These are phyloP conservation scores for Thecamonas trahens DNA, from an alignment of 78 protist species.

Conservation along the genomic window DNA sequence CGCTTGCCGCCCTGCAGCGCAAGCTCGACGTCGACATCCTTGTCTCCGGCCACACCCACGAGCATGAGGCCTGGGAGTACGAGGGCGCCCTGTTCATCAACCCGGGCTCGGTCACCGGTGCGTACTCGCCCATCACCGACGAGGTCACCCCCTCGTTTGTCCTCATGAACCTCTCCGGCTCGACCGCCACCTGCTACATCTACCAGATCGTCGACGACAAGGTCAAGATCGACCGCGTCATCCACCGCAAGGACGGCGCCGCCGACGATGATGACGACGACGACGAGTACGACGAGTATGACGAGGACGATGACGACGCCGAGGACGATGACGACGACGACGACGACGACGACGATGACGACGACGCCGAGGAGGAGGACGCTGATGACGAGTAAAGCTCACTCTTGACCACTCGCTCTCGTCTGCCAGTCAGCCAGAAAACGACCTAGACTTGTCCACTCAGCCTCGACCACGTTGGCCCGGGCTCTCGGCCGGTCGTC, in stretches of 20 bases:
- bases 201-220: constrained; percentile 47
- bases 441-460: no score
- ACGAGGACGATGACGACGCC: no score
- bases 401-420: no score
- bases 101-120: constrained; percentile 99
- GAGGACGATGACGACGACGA: no score
- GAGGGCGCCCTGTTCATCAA: constrained; percentile 88
- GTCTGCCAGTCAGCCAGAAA: no score
- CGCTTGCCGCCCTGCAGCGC: constrained; percentile 84
- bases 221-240: constrained; percentile 66
- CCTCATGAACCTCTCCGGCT: constrained; percentile 89
- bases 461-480: no score
- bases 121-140: constrained; percentile 65
- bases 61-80: constrained; percentile 37
- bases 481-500: no score
- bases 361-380: no score
- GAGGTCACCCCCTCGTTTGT: constrained; percentile 86
- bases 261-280: no score
- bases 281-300: no score
- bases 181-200: constrained; percentile 42
- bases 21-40: constrained; percentile 94
- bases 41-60: constrained; percentile 90
- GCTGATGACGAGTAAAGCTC: no score
- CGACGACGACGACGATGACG: no score
- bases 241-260: constrained; percentile 38